Evolutionary conservation across 441 rosid species (phyloP), one percentile per base, ranked within the genome.

Genomic region (Populus hybrid): DNA sequence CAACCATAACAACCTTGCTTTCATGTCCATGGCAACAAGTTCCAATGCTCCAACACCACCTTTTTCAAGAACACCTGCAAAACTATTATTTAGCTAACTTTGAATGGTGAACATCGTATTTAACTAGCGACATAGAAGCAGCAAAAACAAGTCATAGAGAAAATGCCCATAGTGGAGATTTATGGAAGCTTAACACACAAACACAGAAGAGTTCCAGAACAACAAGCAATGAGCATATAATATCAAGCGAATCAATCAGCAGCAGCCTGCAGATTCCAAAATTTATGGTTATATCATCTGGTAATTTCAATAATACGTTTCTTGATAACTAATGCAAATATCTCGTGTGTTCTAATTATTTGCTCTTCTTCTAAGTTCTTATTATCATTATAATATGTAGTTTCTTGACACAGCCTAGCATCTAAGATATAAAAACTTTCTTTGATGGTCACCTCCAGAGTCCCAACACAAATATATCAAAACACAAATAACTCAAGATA

Each of bases 11-110:
- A 75, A 95, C 99, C 99, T 94, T 68, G 98, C 98, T 93, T 96
- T 96, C 99, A 96, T 96, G 88, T 96, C 99, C 99, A 96, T 96
- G 71, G 99, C 99, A 85, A 96, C 98, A 85, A 96, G 97, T 89
- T 96, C 99, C 85, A 96, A 81, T 18, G 99, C 98, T 70, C 99
- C 99, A 75, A 93, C 98, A 66, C 99, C 99, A 59, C 99, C 98
- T 85, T 96, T 96, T 70, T 96, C 99, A 81, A 96, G 89, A 81
- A 98, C 95, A 85, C 88, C 99, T 96, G 96, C 84, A 79, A 46
- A 81, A 38, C 68, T 75, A 36, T 69, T 73, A 72, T 75, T 78
- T 67, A 76, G 65, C 34, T 53, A 71, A 67, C 72, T 30, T 75
- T 67, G 61, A 75, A 32, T 6, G 35, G 5, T 23, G 70, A 63